A percentile compares a stretch with the other conserved stretches of the same genome.
Evolutionary conservation across 2,329 filamentous ascomycete species (phyloP).

Genomic region (Akanthomyces uredinophilus): DNA sequence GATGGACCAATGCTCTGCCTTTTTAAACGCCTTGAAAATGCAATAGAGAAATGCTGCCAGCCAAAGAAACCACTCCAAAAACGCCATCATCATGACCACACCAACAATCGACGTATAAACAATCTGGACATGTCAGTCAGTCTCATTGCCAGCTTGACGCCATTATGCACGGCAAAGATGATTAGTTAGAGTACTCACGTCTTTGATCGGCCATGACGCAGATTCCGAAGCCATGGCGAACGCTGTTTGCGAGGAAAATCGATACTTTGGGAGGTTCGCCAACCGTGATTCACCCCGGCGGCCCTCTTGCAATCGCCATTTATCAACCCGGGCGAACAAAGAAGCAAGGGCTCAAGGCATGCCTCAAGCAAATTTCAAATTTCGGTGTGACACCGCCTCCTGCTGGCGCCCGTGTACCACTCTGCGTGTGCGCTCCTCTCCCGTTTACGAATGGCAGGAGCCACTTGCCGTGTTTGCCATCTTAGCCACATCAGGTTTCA

Average conservation of each 20-base stretch:
- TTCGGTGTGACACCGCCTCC: not conserved
- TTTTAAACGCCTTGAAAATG: constrained; percentile 78
- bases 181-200: constrained; percentile 26
- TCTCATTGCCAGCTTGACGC: not conserved
- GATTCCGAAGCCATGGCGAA: not conserved
- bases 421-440: not conserved
- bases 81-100: constrained; percentile 73
- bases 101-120: constrained; percentile 79
- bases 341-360: not conserved
- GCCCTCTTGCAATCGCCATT: not conserved
- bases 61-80: constrained; percentile 93
- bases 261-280: not conserved
- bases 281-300: not conserved
- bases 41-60: constrained; percentile 92
- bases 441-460: constrained; percentile 6
- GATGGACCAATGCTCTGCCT: constrained; percentile 85
- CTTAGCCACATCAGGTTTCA: constrained; percentile 9
- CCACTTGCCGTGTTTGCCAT: constrained; percentile 14
- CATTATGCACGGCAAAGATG: too few relatives aligned
- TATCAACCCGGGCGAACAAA: not conserved
- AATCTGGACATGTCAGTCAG: constrained; percentile 53
- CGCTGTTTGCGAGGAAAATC: too few relatives aligned
- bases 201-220: constrained; percentile 43
- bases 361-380: not conserved
- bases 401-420: not conserved